Percentiles rank a stretch among this genome's conserved stretches.
Evolutionary conservation across 148 eudicot species (phyloP).

Genomic region (Vaccinium macrocarpon): DNA sequence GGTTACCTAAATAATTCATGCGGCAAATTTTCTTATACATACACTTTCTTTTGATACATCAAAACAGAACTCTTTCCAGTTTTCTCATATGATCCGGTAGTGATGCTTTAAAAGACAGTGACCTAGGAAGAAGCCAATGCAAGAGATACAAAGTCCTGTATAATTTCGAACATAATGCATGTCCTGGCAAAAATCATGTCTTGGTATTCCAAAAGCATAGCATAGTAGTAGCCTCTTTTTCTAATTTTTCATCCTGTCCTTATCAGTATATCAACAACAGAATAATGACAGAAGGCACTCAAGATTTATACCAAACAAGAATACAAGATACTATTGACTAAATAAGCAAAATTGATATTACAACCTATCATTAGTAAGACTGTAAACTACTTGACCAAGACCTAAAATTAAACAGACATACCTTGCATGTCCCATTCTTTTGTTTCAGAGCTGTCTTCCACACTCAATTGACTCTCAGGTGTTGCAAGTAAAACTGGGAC

Average conservation of each 20-base stretch:
- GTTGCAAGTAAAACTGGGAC: slow-evolving; percentile 51
- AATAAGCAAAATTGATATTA: background rate
- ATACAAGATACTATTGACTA: background rate
- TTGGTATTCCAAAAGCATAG: background rate
- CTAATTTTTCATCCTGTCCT: background rate
- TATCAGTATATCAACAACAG: background rate
- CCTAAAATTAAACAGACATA: slow-evolving; percentile 18
- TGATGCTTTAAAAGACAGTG: background rate
- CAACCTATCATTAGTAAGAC: background rate
- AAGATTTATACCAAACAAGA: background rate
- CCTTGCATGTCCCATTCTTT: slow-evolving; percentile 95
- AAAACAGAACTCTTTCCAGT: background rate
- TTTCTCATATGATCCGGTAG: background rate
- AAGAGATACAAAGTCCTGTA: background rate
- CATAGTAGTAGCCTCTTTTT: background rate
- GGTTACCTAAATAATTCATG: background rate
- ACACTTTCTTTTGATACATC: background rate
- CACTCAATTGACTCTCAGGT: slow-evolving; percentile 54
- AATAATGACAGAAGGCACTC: background rate
- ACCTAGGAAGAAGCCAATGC: background rate
- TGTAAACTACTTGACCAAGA: background rate
- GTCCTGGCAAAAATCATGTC: background rate
- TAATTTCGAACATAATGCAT: background rate
- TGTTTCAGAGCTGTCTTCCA: slow-evolving; percentile 60
- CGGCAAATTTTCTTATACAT: background rate